Evolutionary conservation across 2,329 filamentous ascomycete genomes (phyloP), one percentile per base, ranked within the genome.

Genomic region (Pseudogymnoascus sp.): DNA sequence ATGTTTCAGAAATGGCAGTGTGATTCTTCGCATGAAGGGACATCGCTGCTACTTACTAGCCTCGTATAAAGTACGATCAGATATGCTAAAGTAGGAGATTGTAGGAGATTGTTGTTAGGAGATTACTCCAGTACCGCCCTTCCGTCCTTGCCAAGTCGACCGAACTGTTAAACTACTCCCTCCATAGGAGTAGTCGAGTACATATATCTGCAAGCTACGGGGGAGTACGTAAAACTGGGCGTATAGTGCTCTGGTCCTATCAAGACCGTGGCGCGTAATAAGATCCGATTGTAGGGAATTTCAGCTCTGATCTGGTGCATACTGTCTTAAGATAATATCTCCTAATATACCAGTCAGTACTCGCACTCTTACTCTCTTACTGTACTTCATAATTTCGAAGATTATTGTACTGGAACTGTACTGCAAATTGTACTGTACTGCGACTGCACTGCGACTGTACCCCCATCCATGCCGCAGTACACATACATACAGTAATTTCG

Each of bases 281-380:
- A 51, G 23, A 51, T 28, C 45, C 23, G 45, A 51, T 51, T 28
- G 23, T 51, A 51, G 45, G 16, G 13, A 8, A 51, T 28, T 51
- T 51, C 45, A 51, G 45, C 45, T 51, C 45, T 51, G 45, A 51
- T 51, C 45, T 51, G 23, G 45, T 28, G 45, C 45, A 51, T 51
- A 6, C 14, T 51, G 45, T 51, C 45, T 51, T 28, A 51, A 51
- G 23, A 51, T 28, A 28, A 51, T 31, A 45, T 39, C 6, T 7
- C 28, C 8, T 31, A 14, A 39, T 45, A 51, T 51, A 28, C 45
- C 23, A n/a, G 23, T 25, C 45, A 28, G 21, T 28, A 51, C 23
- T 51, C 45, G 45, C 45, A 51, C 13, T 28, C 28, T 16, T 19
- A 43, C 39, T 21, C 4, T 13, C 41, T 6, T 19, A 23, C 10